phyloP scores from a whole-genome alignment of 345 rosid species.

The Brassica cretica region DNA sequence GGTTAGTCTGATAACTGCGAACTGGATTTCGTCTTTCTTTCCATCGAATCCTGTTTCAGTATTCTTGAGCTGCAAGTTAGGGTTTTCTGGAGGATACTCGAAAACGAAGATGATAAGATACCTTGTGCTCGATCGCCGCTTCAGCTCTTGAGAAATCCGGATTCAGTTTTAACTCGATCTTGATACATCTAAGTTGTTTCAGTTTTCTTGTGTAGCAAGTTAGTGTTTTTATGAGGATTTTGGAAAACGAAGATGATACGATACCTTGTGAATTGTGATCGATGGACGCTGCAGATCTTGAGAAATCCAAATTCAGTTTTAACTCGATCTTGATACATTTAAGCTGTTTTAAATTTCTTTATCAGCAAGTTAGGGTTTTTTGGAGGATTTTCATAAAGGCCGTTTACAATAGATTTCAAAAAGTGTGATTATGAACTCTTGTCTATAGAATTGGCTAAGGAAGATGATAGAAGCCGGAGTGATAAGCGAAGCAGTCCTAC shows the following conservation, averaged over 20 bases:
- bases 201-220: background rate
- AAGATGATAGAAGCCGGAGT: slow-evolving; percentile 29
- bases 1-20: slow-evolving; percentile 4
- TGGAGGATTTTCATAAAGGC: background rate
- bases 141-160: background rate
- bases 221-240: background rate
- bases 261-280: too few species aligned
- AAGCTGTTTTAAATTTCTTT: too few species aligned
- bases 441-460: slow-evolving; percentile 13
- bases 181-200: background rate
- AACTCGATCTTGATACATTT: slow-evolving; percentile 1
- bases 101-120: background rate
- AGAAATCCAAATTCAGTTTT: background rate
- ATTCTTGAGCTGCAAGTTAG: background rate
- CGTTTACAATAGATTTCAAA: too few species aligned
- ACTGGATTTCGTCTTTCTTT: background rate
- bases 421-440: background rate
- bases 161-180: background rate
- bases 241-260: too few species aligned
- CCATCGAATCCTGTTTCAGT: background rate
- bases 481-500: background rate
- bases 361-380: too few species aligned
- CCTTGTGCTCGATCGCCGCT: too few species aligned
- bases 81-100: background rate
- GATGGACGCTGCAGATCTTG: too few species aligned